Conservation (phyloP, 345 rosid species). For the Jatropha curcas region DNA sequence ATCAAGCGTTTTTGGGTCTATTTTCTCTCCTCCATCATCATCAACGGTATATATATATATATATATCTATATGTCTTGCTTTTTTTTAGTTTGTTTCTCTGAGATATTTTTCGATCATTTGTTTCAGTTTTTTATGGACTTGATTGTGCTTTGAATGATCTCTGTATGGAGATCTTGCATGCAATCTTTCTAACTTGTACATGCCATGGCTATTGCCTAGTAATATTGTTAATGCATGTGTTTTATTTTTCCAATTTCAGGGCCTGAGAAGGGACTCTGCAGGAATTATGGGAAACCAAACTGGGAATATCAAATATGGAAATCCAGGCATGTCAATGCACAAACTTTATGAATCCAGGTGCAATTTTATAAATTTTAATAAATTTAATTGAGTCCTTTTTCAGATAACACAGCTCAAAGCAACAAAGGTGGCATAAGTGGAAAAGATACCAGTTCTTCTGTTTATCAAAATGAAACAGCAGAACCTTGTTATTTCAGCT, state of each 20-base stretch:
- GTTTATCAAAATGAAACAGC: slow-evolving; percentile 53
- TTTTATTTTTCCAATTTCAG: slow-evolving; percentile 21
- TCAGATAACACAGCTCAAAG: slow-evolving; percentile 11
- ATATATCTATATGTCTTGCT: too few relatives aligned
- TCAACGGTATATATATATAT: too few relatives aligned
- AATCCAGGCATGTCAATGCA: slow-evolving; percentile 39
- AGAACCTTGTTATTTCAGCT: slow-evolving; percentile 73
- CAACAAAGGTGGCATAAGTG: slow-evolving; percentile 26
- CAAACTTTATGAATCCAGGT: too few relatives aligned
- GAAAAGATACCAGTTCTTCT: slow-evolving; percentile 39
- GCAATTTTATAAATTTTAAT: too few relatives aligned
- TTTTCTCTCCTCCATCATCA: slow-evolving; percentile 57
- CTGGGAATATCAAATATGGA: slow-evolving; percentile 42
- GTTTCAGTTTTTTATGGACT: too few relatives aligned
- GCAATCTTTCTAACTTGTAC: not conserved
- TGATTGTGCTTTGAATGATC: too few relatives aligned
- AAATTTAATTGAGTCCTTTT: not conserved
- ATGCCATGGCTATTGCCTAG: too few relatives aligned
- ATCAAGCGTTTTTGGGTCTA: slow-evolving; percentile 44
- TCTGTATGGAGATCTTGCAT: not conserved
- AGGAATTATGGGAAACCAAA: slow-evolving; percentile 38
- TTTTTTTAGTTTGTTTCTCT: not conserved
- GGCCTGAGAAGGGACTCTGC: slow-evolving; percentile 34
- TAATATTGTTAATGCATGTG: too few relatives aligned
- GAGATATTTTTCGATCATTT: too few relatives aligned